A percentile compares a stretch with the other conserved stretches of the same genome.
Conservation (phyloP, 768 basidiomycete species). For the Mycena filopes region DNA sequence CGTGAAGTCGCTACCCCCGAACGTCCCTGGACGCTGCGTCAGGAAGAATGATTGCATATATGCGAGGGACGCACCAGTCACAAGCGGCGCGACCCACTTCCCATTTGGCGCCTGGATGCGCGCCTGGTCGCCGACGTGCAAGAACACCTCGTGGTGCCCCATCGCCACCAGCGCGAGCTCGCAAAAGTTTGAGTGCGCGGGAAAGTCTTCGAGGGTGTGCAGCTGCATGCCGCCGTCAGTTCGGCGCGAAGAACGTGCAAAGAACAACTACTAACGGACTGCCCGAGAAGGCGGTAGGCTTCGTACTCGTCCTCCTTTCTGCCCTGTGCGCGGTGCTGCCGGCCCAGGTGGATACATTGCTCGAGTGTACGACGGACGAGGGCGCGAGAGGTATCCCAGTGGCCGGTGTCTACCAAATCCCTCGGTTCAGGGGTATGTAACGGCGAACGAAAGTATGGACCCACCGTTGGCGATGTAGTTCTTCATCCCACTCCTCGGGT, state of each 20-base stretch:
- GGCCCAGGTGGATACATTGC: constrained; percentile 82
- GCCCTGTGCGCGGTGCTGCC: constrained; percentile 66
- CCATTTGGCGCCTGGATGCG: constrained; percentile 81
- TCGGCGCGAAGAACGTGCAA: too few relatives aligned
- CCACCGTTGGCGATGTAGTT: constrained; percentile 90
- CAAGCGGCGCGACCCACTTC: constrained; percentile 79
- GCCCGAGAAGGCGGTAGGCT: constrained; percentile 83
- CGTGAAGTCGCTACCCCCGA: constrained; percentile 83
- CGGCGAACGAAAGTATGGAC: not conserved
- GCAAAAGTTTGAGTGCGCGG: constrained; percentile 92
- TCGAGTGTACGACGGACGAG: constrained; percentile 80
- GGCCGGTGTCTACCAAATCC: constrained; percentile 61
- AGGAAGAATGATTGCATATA: not conserved
- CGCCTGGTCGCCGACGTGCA: constrained; percentile 87
- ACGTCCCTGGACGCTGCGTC: constrained; percentile 66
- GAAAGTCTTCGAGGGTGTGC: constrained; percentile 87
- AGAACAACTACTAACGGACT: constrained; percentile 53
- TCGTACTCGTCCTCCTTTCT: constrained; percentile 80
- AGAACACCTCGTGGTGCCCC: constrained; percentile 82
- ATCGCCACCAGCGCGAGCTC: constrained; percentile 81
- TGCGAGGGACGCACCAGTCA: constrained; percentile 66
- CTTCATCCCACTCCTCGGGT: constrained; percentile 91
- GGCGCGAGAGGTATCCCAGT: constrained; percentile 91
- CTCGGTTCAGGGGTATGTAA: not conserved
- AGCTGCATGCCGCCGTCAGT: too few relatives aligned